phyloP scores from a whole-genome alignment of 192 early-diverging fungal species.

The Dissophora ornata region DNA sequence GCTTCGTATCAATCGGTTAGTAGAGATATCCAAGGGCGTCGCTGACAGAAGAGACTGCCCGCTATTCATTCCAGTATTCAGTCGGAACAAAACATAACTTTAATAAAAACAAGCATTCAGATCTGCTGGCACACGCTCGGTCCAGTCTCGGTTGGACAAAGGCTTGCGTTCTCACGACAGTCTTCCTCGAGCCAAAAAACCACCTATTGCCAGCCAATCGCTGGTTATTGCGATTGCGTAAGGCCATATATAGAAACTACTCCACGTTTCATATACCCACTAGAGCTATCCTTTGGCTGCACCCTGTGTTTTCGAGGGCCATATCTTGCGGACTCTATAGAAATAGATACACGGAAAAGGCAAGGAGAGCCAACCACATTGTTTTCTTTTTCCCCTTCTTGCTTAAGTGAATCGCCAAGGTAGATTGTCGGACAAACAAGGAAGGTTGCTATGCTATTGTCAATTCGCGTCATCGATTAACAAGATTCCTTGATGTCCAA shows the following conservation, averaged over 20 bases:
- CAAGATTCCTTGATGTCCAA: not conserved
- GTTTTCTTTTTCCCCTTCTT: not conserved
- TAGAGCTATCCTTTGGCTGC: too few relatives aligned
- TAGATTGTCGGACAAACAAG: conserved; percentile 15
- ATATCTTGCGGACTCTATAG: not conserved
- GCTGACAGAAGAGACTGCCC: too few relatives aligned
- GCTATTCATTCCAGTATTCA: conserved; percentile 2
- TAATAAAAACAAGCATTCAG: not conserved
- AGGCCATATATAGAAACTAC: not conserved
- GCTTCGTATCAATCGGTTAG: too few relatives aligned
- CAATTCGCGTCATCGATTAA: not conserved
- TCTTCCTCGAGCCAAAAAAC: not conserved
- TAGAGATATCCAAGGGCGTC: too few relatives aligned
- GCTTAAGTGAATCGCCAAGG: not conserved
- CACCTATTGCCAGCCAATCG: not conserved
- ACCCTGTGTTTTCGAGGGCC: not conserved
- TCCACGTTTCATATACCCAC: too few relatives aligned
- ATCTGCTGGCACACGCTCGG: conserved; percentile 19
- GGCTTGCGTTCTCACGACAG: conserved; percentile 20
- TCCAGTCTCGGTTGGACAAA: conserved; percentile 9
- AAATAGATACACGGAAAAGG: too few relatives aligned
- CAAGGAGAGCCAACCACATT: too few relatives aligned
- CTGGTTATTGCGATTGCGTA: not conserved
- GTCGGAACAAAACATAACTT: not conserved
- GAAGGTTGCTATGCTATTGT: conserved; percentile 6